A percentile compares a stretch with the other conserved stretches of the same genome.
These are phyloP conservation scores for Suzukiozyma palmioleophila DNA, from an alignment of 1,139 yeast species.

Conservation along the genomic window DNA sequence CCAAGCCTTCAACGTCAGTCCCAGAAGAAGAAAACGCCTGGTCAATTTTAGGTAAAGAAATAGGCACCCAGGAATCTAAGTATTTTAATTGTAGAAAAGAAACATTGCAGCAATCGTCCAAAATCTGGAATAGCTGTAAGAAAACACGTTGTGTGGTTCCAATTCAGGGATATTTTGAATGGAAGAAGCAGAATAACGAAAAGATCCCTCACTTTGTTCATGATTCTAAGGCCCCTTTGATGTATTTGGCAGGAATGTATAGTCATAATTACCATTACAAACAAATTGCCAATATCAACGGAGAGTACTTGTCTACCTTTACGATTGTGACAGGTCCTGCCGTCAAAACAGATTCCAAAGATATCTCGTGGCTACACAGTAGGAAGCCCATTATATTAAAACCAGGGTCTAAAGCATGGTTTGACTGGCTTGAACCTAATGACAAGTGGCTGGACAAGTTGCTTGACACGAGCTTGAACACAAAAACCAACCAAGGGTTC, in stretches of 20 bases:
- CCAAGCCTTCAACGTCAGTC: slow-evolving; percentile 27
- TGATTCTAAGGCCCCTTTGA: slow-evolving; percentile 45
- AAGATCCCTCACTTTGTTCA: slow-evolving; percentile 65
- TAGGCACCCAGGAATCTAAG: slow-evolving; percentile 27
- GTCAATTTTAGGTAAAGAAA: slow-evolving; percentile 19
- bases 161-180: slow-evolving; percentile 81
- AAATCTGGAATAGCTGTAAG: slow-evolving; percentile 48
- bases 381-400: slow-evolving; percentile 72
- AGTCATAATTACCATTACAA: slow-evolving; percentile 39
- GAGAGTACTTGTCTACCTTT: slow-evolving; percentile 44
- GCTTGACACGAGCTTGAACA: slow-evolving; percentile 35
- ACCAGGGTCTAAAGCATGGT: slow-evolving; percentile 55
- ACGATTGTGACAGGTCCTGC: slow-evolving; percentile 77
- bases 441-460: slow-evolving; percentile 32
- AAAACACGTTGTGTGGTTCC: slow-evolving; percentile 65
- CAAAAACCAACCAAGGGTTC: slow-evolving; percentile 36
- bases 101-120: slow-evolving; percentile 37
- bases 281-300: slow-evolving; percentile 19
- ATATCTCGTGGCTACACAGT: slow-evolving; percentile 64
- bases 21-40: slow-evolving; percentile 12
- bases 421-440: slow-evolving; percentile 56
- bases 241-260: slow-evolving; percentile 72
- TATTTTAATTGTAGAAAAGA: slow-evolving; percentile 66
- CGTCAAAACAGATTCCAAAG: slow-evolving; percentile 33
- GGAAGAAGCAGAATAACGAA: slow-evolving; percentile 44